Evolutionary conservation across 1,139 yeast genomes (phyloP).

Genomic region (Protomyces inundatus): DNA sequence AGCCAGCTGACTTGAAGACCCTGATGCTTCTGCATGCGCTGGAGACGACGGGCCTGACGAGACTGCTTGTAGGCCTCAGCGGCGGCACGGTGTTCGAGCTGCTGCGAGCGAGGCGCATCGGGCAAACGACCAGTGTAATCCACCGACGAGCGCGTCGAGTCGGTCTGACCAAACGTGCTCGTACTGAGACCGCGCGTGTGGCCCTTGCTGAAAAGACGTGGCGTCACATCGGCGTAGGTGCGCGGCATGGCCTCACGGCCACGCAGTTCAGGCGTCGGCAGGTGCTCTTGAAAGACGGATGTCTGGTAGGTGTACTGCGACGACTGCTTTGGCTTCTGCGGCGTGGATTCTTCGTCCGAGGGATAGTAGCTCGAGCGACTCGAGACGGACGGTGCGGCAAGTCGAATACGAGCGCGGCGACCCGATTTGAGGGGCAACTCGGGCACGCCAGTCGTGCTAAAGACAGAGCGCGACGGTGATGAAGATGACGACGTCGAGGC

Average conservation of each 20-base stretch:
- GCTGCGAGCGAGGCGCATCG: not conserved
- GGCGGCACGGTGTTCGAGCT: constrained; percentile 53
- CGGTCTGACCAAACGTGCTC: not conserved
- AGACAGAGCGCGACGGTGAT: not conserved
- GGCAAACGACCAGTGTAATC: not conserved
- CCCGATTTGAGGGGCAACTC: not conserved
- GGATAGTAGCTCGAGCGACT: not conserved
- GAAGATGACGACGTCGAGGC: not conserved
- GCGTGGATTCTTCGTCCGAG: not conserved
- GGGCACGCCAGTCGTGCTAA: not conserved
- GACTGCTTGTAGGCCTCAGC: constrained; percentile 35
- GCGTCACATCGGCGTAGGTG: not conserved
- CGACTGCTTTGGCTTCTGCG: not conserved
- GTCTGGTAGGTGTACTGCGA: not conserved
- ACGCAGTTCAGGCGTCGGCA: not conserved
- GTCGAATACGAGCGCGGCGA: not conserved
- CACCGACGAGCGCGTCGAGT: not conserved
- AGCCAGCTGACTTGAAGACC: constrained; percentile 2
- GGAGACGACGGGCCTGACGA: constrained; percentile 2
- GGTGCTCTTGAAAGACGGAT: not conserved
- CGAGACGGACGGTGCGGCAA: not conserved
- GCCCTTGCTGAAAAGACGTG: not conserved
- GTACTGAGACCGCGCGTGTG: not conserved
- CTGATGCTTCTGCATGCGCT: constrained; percentile 8
- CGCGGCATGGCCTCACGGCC: not conserved